phyloP scores from a whole-genome alignment of 495 filamentous ascomycete genomes.

The Neurospora intermedia region DNA sequence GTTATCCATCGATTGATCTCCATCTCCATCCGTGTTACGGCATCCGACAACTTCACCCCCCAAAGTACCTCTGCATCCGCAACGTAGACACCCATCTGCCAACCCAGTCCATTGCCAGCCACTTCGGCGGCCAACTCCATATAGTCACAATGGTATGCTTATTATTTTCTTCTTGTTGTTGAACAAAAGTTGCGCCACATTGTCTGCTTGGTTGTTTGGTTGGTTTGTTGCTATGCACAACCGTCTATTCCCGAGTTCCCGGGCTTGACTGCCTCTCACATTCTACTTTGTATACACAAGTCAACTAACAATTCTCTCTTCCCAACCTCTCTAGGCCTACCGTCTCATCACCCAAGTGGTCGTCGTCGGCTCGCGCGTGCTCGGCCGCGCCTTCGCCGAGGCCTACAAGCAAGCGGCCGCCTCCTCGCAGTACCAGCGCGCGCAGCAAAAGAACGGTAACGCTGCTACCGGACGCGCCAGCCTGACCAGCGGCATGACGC shows the following conservation, averaged over 20 bases:
- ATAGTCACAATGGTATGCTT: not conserved
- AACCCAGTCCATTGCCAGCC: not conserved
- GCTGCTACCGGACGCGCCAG: constrained; percentile 27
- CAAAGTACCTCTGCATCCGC: not conserved
- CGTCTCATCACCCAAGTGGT: constrained; percentile 89
- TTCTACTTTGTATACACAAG: no score
- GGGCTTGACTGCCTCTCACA: not conserved
- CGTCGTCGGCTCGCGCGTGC: constrained; percentile 76
- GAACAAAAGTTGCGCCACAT: not conserved
- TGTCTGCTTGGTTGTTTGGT: not conserved
- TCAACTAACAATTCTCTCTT: not conserved
- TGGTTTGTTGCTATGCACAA: not conserved
- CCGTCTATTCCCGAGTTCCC: not conserved
- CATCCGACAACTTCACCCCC: not conserved
- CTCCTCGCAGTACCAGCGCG: constrained; percentile 64
- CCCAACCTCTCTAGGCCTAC: constrained; percentile 56
- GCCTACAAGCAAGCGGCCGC: constrained; percentile 87
- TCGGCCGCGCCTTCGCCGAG: constrained; percentile 86
- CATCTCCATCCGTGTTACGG: not conserved
- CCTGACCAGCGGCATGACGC: constrained; percentile 62
- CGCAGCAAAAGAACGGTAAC: constrained; percentile 42
- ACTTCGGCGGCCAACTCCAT: not conserved
- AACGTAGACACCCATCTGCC: not conserved
- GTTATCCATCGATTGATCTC: not conserved
- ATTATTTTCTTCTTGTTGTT: not conserved